These are phyloP conservation scores for Sodiomyces alkalinus DNA, from an alignment of 2,329 filamentous ascomycete genomes.

Conservation along the genomic window DNA sequence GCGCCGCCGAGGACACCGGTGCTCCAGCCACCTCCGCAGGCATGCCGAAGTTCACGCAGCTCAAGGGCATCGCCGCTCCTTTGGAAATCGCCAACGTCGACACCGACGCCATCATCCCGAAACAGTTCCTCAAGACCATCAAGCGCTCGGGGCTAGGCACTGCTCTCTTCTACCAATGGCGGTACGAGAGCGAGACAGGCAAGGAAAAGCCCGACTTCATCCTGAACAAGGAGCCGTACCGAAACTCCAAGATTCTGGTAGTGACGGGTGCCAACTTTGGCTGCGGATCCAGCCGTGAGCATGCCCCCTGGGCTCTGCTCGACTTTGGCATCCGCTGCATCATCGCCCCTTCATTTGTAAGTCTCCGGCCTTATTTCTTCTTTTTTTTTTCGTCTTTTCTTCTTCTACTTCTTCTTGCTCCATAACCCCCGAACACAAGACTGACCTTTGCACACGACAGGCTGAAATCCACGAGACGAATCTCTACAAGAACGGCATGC, in stretches of 20 bases:
- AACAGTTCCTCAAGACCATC: constrained; percentile 98
- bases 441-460: too few relatives aligned
- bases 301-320: constrained; percentile 90
- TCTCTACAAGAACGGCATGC: constrained; percentile 99
- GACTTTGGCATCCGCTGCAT: constrained; percentile 94
- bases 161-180: constrained; percentile 75
- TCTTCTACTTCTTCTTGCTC: too few relatives aligned
- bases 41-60: constrained; percentile 67
- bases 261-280: constrained; percentile 90
- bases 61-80: constrained; percentile 78
- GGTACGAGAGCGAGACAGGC: constrained; percentile 61
- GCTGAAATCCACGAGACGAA: constrained; percentile 99
- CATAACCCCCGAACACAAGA: too few relatives aligned
- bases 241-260: constrained; percentile 73
- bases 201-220: constrained; percentile 68
- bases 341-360: constrained; percentile 64
- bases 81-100: constrained; percentile 84
- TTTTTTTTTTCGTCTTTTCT: too few relatives aligned
- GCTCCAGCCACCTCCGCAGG: constrained; percentile 33
- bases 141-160: constrained; percentile 87
- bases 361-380: too few relatives aligned
- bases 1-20: constrained; percentile 28
- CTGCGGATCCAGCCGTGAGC: constrained; percentile 82
- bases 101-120: constrained; percentile 98
- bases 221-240: constrained; percentile 81